phyloP scores from a whole-genome alignment of 805 yeast genomes.

The Candida mattraensis region DNA sequence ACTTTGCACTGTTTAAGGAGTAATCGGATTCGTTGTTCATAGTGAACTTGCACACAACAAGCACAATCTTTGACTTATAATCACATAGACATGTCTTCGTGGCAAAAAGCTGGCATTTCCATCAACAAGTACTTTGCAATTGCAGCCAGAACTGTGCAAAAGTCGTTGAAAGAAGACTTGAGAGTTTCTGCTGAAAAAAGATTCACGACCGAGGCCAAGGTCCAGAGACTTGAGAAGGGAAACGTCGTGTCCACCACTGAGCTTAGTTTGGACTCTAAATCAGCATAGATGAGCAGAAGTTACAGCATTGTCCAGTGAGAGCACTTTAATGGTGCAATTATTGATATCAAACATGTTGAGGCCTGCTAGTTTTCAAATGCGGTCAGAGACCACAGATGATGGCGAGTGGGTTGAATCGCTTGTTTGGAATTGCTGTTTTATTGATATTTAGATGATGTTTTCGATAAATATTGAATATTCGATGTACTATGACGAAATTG shows the following conservation, averaged over 20 bases:
- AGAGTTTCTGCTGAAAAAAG: slow-evolving; percentile 73
- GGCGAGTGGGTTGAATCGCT: too few species aligned
- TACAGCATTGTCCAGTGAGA: too few species aligned
- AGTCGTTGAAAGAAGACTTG: slow-evolving; percentile 82
- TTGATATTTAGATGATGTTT: too few species aligned
- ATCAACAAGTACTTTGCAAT: slow-evolving; percentile 88
- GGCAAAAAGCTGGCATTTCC: slow-evolving; percentile 69
- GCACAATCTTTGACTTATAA: slow-evolving; percentile 8
- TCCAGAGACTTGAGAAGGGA: slow-evolving; percentile 73
- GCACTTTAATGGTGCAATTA: too few species aligned
- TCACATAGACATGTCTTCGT: slow-evolving; percentile 45
- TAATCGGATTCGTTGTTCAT: not conserved
- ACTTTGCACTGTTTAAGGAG: slow-evolving; percentile 10
- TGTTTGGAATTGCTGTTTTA: too few species aligned
- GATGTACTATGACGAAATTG: too few species aligned
- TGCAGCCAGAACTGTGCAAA: slow-evolving; percentile 87
- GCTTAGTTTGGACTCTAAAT: slow-evolving; percentile 19
- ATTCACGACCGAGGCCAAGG: slow-evolving; percentile 71
- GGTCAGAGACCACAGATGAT: too few species aligned
- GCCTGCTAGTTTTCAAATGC: too few species aligned
- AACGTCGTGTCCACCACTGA: slow-evolving; percentile 32
- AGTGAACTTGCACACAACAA: too few species aligned
- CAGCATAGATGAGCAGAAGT: slow-evolving; percentile 22
- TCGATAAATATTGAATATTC: too few species aligned
- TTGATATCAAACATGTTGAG: too few species aligned